phyloP scores from a whole-genome alignment of 371 early-diverging fungal species.

The Mortierella sp. region DNA sequence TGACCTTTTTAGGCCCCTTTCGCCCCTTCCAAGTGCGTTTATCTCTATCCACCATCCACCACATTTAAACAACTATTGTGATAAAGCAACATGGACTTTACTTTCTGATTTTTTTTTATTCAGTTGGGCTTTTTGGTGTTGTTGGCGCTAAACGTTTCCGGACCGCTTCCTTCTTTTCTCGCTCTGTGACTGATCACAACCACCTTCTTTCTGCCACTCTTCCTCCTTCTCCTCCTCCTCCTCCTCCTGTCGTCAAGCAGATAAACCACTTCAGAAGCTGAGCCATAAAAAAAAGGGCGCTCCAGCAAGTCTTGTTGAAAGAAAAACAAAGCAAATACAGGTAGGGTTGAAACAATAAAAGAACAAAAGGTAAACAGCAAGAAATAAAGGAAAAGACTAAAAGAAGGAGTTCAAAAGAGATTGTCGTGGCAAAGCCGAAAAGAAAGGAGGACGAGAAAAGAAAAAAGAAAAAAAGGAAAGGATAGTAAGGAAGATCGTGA shows the following conservation, averaged over 20 bases:
- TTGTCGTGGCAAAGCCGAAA: background rate
- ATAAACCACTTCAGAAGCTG: background rate
- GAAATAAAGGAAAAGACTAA: background rate
- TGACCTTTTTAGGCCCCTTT: background rate
- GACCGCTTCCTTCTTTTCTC: background rate
- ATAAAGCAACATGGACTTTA: background rate
- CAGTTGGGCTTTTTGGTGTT: background rate
- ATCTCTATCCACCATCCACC: no score
- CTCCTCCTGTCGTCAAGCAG: background rate
- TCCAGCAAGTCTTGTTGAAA: constrained; percentile 11
- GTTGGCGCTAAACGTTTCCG: constrained; percentile 1
- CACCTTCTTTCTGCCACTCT: background rate
- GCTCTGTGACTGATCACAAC: constrained; percentile 3
- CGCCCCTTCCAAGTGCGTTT: background rate
- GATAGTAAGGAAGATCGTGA: background rate
- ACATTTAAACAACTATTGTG: background rate
- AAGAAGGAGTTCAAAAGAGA: background rate
- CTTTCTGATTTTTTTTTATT: constrained; percentile 1
- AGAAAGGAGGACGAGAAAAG: background rate
- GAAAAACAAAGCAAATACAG: constrained; percentile 7
- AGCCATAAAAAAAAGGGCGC: background rate
- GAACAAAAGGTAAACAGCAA: constrained; percentile 1
- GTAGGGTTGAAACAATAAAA: background rate
- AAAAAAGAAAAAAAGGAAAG: constrained; percentile 7
- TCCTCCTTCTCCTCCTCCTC: background rate